phyloP scores from a whole-genome alignment of 352 stramenopile genomes.

The Pythium guiyangense region DNA sequence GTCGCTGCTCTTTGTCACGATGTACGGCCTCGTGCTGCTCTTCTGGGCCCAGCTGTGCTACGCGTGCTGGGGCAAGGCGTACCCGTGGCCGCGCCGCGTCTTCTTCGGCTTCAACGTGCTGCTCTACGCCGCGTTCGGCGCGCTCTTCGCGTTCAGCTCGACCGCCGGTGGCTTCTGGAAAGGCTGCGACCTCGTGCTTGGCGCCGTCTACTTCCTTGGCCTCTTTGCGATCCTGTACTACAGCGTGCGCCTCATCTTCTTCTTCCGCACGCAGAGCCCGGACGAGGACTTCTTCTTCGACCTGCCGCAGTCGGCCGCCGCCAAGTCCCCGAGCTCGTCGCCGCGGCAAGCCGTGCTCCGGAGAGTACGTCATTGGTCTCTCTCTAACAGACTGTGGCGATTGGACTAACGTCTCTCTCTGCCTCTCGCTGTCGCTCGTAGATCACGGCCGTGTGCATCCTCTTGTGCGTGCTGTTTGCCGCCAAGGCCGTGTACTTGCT shows the following conservation, averaged over 20 bases:
- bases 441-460: slow-evolving; percentile 73
- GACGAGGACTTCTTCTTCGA: slow-evolving; percentile 85
- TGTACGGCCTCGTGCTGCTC: slow-evolving; percentile 81
- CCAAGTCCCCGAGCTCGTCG: slow-evolving; percentile 15
- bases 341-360: slow-evolving; percentile 63
- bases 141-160: slow-evolving; percentile 37
- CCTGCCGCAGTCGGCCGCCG: slow-evolving; percentile 29
- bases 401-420: neutral
- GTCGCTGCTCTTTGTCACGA: slow-evolving; percentile 80
- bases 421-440: slow-evolving; percentile 8
- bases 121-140: slow-evolving; percentile 53
- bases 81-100: slow-evolving; percentile 65
- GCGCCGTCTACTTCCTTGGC: slow-evolving; percentile 53
- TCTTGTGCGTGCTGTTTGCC: slow-evolving; percentile 66
- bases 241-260: slow-evolving; percentile 71
- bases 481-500: slow-evolving; percentile 67
- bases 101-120: slow-evolving; percentile 79
- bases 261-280: slow-evolving; percentile 67
- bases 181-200: slow-evolving; percentile 64
- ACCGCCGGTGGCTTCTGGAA: slow-evolving; percentile 57
- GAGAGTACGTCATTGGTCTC: slow-evolving; percentile 45
- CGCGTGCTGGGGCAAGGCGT: slow-evolving; percentile 68
- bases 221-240: slow-evolving; percentile 78
- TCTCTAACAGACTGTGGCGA: no score
- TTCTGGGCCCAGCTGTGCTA: slow-evolving; percentile 86